phyloP scores from a whole-genome alignment of 2,329 filamentous ascomycete genomes.

The Domatiomyces catenatus region DNA sequence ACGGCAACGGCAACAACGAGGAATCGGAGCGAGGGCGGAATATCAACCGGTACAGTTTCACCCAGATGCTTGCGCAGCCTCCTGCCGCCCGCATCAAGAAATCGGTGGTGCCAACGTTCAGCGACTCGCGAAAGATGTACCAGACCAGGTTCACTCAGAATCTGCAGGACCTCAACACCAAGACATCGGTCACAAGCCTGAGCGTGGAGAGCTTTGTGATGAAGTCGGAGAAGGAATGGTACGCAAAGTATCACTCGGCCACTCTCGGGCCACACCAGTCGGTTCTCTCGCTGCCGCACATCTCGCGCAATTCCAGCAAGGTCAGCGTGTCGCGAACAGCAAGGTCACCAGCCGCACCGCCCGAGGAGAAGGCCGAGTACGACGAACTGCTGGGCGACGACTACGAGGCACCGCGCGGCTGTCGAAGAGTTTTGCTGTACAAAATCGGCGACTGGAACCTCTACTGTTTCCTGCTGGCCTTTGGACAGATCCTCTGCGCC shows the following conservation, averaged over 20 bases:
- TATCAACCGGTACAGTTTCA: background rate
- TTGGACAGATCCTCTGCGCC: conserved; percentile 37
- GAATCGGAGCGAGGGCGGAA: background rate
- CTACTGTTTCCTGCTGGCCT: conserved; percentile 37
- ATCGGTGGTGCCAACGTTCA: conserved; percentile 44
- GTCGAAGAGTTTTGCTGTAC: conserved; percentile 30
- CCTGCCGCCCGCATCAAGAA: conserved; percentile 16
- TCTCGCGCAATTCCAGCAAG: conserved; percentile 11
- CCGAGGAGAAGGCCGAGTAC: conserved; percentile 23
- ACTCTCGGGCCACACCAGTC: conserved; percentile 27
- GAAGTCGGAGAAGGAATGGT: conserved; percentile 45
- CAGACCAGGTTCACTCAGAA: conserved; percentile 36
- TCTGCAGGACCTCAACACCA: conserved; percentile 32
- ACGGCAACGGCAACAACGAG: background rate
- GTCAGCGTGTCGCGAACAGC: background rate
- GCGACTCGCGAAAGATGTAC: conserved; percentile 39
- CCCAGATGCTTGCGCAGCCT: background rate
- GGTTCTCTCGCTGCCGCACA: conserved; percentile 19
- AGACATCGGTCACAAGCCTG: conserved; percentile 34
- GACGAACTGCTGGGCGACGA: conserved; percentile 33
- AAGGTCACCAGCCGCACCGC: conserved; percentile 14
- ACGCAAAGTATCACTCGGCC: conserved; percentile 33
- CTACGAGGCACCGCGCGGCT: conserved; percentile 33
- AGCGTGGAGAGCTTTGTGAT: conserved; percentile 43
- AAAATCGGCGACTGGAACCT: conserved; percentile 39